Conservation (phyloP, 2,329 filamentous ascomycete species). For the Lachnellula willkommii region DNA sequence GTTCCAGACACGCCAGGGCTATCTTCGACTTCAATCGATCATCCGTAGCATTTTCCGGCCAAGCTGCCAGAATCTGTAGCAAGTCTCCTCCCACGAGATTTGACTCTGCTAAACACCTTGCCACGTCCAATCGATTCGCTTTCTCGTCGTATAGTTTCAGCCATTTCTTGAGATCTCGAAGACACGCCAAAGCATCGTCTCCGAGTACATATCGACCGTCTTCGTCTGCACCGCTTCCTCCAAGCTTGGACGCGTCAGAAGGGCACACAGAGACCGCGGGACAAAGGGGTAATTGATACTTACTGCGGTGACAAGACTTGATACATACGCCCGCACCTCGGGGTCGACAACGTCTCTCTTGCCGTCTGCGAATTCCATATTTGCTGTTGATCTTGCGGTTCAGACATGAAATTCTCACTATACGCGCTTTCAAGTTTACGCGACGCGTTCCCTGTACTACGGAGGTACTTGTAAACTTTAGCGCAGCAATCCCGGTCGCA, state of each 20-base stretch:
- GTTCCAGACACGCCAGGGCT: conserved; percentile 79
- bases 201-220: conserved; percentile 82
- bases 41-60: conserved; percentile 67
- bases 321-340: conserved; percentile 88
- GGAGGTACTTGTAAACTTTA: too few species aligned
- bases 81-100: conserved; percentile 89
- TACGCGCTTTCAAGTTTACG: neutral
- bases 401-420: neutral
- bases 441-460: neutral
- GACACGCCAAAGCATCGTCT: conserved; percentile 84
- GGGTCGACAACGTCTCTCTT: conserved; percentile 69
- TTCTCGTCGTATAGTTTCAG: conserved; percentile 92
- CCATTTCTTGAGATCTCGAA: conserved; percentile 94
- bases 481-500: too few species aligned
- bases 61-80: conserved; percentile 78
- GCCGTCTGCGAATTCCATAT: conserved; percentile 52
- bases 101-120: conserved; percentile 83
- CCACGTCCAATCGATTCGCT: conserved; percentile 88
- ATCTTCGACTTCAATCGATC: conserved; percentile 73
- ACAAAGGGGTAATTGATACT: conserved; percentile 12
- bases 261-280: neutral
- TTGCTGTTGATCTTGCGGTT: conserved; percentile 10
- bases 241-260: conserved; percentile 55
- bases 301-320: conserved; percentile 83
- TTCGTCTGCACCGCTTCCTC: conserved; percentile 73